Conservation (phyloP, 2,329 filamentous ascomycete genomes). For the Aspergillus versicolor region DNA sequence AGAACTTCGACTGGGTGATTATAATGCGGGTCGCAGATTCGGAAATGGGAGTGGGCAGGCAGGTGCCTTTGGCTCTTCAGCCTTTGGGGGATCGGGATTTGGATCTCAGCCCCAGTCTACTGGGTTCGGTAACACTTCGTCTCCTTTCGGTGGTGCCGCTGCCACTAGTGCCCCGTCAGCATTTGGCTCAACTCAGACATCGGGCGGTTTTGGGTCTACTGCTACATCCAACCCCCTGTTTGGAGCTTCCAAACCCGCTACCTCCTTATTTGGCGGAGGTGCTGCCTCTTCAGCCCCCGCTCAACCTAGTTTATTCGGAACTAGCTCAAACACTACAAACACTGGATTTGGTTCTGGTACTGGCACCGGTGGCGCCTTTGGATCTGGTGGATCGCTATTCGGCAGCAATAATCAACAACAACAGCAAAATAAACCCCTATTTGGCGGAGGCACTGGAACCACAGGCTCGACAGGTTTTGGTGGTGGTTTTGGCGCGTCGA, state of each 20-base stretch:
- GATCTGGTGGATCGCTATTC: slow-evolving; percentile 42
- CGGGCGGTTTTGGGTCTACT: slow-evolving; percentile 39
- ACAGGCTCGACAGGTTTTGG: slow-evolving; percentile 29
- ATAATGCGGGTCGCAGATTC: slow-evolving; percentile 78
- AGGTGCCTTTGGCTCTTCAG: slow-evolving; percentile 75
- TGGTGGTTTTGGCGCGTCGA: slow-evolving; percentile 38
- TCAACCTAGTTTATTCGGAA: slow-evolving; percentile 40
- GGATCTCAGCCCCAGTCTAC: slow-evolving; percentile 44
- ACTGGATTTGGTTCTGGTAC: slow-evolving; percentile 22
- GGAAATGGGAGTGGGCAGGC: slow-evolving; percentile 78
- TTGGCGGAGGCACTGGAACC: slow-evolving; percentile 24
- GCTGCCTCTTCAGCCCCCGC: slow-evolving; percentile 26
- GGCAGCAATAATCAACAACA: slow-evolving; percentile 36
- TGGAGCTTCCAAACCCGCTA: slow-evolving; percentile 44
- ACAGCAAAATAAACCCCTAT: slow-evolving; percentile 36
- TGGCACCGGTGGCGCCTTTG: slow-evolving; percentile 31
- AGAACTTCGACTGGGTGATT: slow-evolving; percentile 78
- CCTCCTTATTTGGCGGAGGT: slow-evolving; percentile 36
- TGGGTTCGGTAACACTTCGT: slow-evolving; percentile 46
- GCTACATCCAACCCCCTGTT: slow-evolving; percentile 42
- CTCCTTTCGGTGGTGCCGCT: slow-evolving; percentile 36
- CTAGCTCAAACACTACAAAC: slow-evolving; percentile 17
- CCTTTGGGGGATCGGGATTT: slow-evolving; percentile 51
- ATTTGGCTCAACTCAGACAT: slow-evolving; percentile 46
- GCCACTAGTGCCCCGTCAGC: slow-evolving; percentile 37